Evolutionary conservation across 352 stramenopile genomes (phyloP).

Genomic region (Aphanomyces astaci): DNA sequence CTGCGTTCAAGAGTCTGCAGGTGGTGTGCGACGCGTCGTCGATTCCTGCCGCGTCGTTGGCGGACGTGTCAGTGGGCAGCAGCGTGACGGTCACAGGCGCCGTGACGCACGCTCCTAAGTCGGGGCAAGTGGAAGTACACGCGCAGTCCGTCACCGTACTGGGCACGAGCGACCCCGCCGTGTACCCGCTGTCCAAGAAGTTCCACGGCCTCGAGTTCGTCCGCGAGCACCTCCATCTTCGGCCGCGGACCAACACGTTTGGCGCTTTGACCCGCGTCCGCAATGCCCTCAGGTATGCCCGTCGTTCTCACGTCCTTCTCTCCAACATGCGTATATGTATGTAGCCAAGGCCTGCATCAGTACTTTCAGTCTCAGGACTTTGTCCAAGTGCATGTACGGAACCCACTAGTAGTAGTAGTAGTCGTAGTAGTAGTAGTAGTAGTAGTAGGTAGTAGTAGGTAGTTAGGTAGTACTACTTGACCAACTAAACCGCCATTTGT

Average conservation of each 20-base stretch:
- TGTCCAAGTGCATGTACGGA: conserved; percentile 45
- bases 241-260: conserved; percentile 95
- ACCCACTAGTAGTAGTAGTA: conserved; percentile 43
- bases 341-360: conserved; percentile 50
- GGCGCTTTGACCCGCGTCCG: conserved; percentile 92
- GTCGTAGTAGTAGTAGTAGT: too few species aligned
- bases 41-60: conserved; percentile 43
- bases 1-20: conserved; percentile 88
- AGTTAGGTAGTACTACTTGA: too few species aligned
- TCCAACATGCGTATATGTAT: conserved; percentile 37
- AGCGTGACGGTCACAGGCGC: conserved; percentile 87
- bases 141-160: conserved; percentile 79
- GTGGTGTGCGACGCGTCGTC: conserved; percentile 39
- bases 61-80: conserved; percentile 87
- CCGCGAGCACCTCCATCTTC: conserved; percentile 93
- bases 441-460: too few species aligned
- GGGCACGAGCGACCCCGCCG: conserved; percentile 85
- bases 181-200: conserved; percentile 98
- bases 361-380: conserved; percentile 80
- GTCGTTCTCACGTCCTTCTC: conserved; percentile 75
- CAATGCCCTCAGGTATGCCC: conserved; percentile 80
- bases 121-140: conserved; percentile 89
- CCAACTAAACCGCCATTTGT: too few species aligned
- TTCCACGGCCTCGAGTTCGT: conserved; percentile 97
- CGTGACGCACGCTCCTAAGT: conserved; percentile 86